Percentiles rank a stretch among this genome's conserved stretches.
Evolutionary conservation across 768 basidiomycete species (phyloP).

Genomic region (Lactifluus pinguis): DNA sequence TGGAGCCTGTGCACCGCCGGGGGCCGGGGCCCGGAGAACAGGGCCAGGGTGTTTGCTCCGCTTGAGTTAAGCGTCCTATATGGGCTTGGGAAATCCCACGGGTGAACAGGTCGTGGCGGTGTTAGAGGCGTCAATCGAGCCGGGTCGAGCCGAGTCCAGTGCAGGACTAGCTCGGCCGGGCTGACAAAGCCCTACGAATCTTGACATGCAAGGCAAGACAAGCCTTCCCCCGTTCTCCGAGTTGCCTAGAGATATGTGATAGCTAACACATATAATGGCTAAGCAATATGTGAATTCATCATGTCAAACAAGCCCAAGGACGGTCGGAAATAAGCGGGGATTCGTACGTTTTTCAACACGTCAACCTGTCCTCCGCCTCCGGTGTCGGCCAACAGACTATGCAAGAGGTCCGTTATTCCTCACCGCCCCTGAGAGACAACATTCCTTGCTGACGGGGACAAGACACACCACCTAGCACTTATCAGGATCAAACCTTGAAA

Average conservation of each 20-base stretch:
- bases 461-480: not conserved
- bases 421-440: not conserved
- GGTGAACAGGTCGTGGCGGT: not conserved
- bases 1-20: not conserved
- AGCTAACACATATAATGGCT: not conserved
- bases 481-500: not conserved
- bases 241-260: conserved; percentile 8
- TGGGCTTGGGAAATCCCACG: too few relatives aligned
- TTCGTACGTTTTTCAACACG: too few relatives aligned
- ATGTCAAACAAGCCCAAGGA: not conserved
- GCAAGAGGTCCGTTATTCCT: not conserved
- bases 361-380: too few relatives aligned
- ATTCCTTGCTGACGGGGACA: not conserved
- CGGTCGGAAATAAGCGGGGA: not conserved
- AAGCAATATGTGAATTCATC: not conserved
- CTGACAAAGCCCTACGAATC: not conserved
- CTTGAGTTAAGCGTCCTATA: not conserved
- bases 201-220: not conserved
- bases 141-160: not conserved
- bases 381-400: not conserved
- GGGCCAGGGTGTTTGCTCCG: not conserved
- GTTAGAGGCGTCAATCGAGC: not conserved
- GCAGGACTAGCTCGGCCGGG: not conserved
- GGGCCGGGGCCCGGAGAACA: not conserved
- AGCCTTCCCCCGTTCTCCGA: not conserved